Evolutionary conservation across 257 asterid genomes (phyloP), one percentile per base, ranked within the genome.

Genomic region (Nicotiana knightiana): DNA sequence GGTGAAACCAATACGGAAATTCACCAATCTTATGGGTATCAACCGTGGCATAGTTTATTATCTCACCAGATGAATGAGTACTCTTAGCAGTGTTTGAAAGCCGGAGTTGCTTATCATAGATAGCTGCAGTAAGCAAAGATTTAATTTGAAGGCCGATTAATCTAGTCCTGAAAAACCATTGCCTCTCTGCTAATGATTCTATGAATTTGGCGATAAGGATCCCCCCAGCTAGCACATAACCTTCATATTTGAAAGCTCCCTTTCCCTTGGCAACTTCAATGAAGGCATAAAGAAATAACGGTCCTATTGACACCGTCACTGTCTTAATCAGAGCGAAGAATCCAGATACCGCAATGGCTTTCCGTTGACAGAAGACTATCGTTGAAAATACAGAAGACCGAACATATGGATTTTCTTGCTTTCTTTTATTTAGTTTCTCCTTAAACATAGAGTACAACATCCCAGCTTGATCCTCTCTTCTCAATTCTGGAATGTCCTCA

Each of bases 101-200:
- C 4, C 75, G 28, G 18, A 88, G 67, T n/a, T 88, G 91, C 84
- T 88, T 88, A 28, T 81, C 71, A 17, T 46, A 88, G 35, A 88
- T 83, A 21, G 88, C 86, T 63, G 88, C 86, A 17, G 87, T 82
- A 17, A 88, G 76, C 26, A 81, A 18, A 30, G 91, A 84, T 64
- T 68, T 84, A 5, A 88, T 28, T 65, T 84, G 84, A 13, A 86
- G 85, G 3, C 89, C 89, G 11, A 86, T 86, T 61, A 88, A 6
- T 63, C 87, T 77, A 57, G 86, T 83, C 35, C 84, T 67, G 59
- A 88, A 88, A 57, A 46, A 85, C 89, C 89, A 88, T 30, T 88
- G 91, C 68, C 89, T 82, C 54, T 86, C 85, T n/a, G 88, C 81
- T 2, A 86, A 53, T 32, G 91, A 86, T 86, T 88, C 91, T 67